These are phyloP conservation scores for Ceratocystis variospora DNA, from an alignment of 2,329 filamentous ascomycete species.

Conservation along the genomic window DNA sequence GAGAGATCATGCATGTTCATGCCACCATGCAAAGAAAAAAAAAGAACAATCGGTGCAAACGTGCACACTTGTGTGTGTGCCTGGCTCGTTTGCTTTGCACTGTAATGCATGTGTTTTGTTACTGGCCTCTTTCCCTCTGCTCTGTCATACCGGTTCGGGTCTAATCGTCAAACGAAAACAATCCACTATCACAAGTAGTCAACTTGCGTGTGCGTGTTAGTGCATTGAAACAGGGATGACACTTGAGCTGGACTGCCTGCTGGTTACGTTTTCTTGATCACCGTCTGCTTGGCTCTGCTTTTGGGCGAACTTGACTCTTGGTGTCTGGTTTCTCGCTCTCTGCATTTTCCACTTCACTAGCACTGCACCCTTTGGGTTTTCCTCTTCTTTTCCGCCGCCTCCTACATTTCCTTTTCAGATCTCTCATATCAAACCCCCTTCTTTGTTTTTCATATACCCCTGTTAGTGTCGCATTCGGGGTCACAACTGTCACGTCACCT, in stretches of 20 bases:
- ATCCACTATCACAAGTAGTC: not conserved
- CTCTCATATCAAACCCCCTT: not conserved
- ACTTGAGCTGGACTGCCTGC: not conserved
- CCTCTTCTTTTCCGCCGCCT: not conserved
- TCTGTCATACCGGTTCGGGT: not conserved
- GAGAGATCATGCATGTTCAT: not conserved
- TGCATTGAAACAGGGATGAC: conserved; percentile 4
- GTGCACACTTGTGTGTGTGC: not conserved
- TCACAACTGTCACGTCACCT: conserved; percentile 8
- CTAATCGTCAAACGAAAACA: not conserved
- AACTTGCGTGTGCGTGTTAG: not conserved
- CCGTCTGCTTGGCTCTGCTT: not conserved
- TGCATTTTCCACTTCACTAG: not conserved
- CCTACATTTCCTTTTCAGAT: conserved; percentile 1
- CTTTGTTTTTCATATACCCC: not conserved
- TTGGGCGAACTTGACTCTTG: not conserved
- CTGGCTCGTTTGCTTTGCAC: not conserved
- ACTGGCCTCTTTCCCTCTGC: not conserved
- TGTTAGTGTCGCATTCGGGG: conserved; percentile 1
- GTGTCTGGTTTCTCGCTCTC: not conserved
- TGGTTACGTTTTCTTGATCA: not conserved
- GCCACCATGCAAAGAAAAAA: not conserved
- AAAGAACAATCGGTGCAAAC: not conserved
- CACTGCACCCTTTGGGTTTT: conserved; percentile 1
- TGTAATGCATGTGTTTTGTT: not conserved